Percentiles rank a stretch among this genome's conserved stretches.
Evolutionary conservation across 139 green algal genomes (phyloP).

Genomic region (Volvox africanus): DNA sequence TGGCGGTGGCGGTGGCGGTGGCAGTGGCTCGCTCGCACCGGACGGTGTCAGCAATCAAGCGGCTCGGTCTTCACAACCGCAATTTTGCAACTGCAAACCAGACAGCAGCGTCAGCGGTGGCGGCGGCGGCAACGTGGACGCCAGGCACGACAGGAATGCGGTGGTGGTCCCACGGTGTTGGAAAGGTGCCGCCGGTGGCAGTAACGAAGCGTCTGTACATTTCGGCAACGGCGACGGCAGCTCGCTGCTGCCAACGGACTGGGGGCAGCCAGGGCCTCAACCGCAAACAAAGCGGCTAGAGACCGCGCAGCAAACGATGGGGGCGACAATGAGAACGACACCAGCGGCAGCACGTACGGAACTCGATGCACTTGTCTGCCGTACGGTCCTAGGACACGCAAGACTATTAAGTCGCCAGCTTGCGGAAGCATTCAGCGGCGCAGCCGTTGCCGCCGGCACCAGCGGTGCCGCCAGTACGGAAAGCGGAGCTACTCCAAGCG

Average conservation of each 20-base stretch:
- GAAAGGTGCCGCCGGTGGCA: no score
- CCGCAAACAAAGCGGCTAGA: no score
- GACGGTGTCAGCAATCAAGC: background rate
- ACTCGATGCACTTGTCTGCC: slow-evolving; percentile 7
- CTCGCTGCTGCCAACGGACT: background rate
- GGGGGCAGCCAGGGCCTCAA: background rate
- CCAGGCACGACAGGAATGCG: background rate
- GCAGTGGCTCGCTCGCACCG: background rate
- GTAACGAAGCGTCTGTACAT: background rate
- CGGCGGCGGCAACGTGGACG: background rate
- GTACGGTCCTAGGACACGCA: background rate
- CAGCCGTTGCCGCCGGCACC: background rate
- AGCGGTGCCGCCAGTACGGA: background rate
- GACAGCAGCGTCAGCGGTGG: background rate
- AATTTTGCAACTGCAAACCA: background rate
- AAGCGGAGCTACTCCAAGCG: background rate
- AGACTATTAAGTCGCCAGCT: background rate
- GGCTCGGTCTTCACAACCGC: background rate
- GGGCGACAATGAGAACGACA: background rate
- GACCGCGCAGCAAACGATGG: background rate
- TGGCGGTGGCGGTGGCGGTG: background rate
- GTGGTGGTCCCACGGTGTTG: background rate
- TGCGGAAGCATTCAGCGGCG: background rate
- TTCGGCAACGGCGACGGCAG: background rate
- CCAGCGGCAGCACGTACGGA: background rate